phyloP scores from a whole-genome alignment of 2,329 filamentous ascomycete species.

The Xylaria sp. region DNA sequence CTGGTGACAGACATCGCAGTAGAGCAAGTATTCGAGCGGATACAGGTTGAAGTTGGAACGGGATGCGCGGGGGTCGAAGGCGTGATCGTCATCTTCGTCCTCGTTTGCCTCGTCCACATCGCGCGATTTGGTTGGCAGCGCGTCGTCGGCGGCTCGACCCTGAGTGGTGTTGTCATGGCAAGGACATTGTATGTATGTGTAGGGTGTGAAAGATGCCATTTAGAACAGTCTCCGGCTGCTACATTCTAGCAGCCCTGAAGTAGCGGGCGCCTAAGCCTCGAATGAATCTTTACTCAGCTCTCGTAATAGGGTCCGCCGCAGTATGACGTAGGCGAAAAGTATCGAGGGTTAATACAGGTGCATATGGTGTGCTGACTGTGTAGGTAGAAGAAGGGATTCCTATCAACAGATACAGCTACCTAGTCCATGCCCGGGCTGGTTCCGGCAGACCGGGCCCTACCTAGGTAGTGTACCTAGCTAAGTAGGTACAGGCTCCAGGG shows the following conservation, averaged over 20 bases:
- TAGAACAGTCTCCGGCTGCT: conserved; percentile 38
- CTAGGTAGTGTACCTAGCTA: not conserved
- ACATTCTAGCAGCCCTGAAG: conserved; percentile 43
- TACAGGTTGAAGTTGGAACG: conserved; percentile 93
- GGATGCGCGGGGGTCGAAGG: conserved; percentile 86
- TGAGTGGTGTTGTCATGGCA: conserved; percentile 54
- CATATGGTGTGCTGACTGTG: not conserved
- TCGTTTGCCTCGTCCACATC: conserved; percentile 49
- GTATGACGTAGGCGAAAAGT: conserved; percentile 10
- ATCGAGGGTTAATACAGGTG: not conserved
- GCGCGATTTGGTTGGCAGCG: conserved; percentile 39
- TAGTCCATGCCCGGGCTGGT: not conserved
- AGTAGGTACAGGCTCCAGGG: not conserved
- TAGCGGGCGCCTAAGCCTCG: conserved; percentile 5
- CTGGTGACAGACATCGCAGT: conserved; percentile 97
- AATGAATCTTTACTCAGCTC: conserved; percentile 1
- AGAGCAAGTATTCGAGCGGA: conserved; percentile 91
- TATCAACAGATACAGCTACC: not conserved
- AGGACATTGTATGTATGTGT: conserved; percentile 75
- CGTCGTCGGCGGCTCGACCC: conserved; percentile 49
- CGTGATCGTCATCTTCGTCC: conserved; percentile 70
- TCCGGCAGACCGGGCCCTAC: too few species aligned
- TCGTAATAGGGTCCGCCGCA: not conserved
- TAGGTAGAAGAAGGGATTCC: not conserved
- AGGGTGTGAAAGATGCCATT: conserved; percentile 61